These are phyloP conservation scores for Blastomyces emzantsi DNA, from an alignment of 2,329 filamentous ascomycete species.

Conservation along the genomic window DNA sequence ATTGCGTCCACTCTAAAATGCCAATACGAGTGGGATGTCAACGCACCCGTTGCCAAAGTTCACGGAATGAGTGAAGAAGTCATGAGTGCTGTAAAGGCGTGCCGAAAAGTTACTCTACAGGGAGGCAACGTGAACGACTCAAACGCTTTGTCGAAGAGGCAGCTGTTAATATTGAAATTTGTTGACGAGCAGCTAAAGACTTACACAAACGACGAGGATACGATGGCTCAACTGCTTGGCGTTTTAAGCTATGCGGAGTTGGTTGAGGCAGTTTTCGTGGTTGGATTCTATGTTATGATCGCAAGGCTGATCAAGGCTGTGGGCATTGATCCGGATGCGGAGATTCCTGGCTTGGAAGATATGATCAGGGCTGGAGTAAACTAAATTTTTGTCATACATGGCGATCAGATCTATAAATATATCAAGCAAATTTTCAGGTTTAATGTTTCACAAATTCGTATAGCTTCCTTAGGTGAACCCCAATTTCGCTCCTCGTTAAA, in stretches of 20 bases:
- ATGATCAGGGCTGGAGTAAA: conserved; percentile 3
- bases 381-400: neutral
- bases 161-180: neutral
- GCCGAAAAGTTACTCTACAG: neutral
- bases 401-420: neutral
- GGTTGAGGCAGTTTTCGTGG: conserved; percentile 1
- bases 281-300: conserved; percentile 4
- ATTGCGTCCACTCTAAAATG: neutral
- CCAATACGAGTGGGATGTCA: conserved; percentile 3
- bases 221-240: neutral
- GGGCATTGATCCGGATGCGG: neutral
- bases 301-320: conserved; percentile 4
- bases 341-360: conserved; percentile 1
- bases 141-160: neutral
- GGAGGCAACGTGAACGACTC: neutral
- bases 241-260: neutral
- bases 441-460: no score
- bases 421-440: no score
- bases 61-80: neutral
- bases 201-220: conserved; percentile 1
- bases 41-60: neutral
- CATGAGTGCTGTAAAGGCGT: neutral
- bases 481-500: no score
- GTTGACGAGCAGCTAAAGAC: neutral
- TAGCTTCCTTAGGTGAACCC: no score